These are phyloP conservation scores for Solanum pinnatisectum DNA, from an alignment of 257 asterid species.

Conservation along the genomic window DNA sequence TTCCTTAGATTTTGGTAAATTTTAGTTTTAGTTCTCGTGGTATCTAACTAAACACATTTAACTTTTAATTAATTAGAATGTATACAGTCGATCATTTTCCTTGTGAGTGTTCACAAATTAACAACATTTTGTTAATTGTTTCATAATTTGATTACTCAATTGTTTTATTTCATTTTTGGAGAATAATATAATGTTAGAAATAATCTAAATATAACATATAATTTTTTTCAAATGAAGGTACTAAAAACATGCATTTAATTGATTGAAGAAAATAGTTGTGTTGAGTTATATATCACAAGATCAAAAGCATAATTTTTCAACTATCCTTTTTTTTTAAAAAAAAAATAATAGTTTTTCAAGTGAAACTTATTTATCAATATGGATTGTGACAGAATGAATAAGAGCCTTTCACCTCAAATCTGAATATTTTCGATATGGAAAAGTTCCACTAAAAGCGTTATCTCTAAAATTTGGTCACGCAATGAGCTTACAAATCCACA, in stretches of 20 bases:
- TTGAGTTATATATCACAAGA: background rate
- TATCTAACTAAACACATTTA: background rate
- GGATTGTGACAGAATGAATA: background rate
- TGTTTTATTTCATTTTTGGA: background rate
- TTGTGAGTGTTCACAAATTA: background rate
- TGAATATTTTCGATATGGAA: too few species aligned
- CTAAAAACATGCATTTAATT: background rate
- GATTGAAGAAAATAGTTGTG: background rate
- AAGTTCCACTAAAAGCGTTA: background rate
- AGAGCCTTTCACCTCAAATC: fast-evolving
- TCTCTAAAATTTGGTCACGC: background rate
- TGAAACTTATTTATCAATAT: background rate
- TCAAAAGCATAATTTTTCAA: background rate
- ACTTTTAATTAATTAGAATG: background rate
- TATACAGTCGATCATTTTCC: background rate
- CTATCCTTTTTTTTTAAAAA: too few species aligned
- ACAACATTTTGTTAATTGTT: background rate
- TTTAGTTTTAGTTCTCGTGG: background rate
- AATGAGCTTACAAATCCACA: background rate
- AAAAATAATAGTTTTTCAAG: background rate
- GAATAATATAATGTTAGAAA: background rate
- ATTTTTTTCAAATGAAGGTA: background rate
- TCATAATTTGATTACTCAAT: background rate
- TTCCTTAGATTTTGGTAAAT: background rate
- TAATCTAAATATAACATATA: too few species aligned